These are phyloP conservation scores for Plasmodium gaboni DNA, from an alignment of 169 alveolate genomes.

Conservation along the genomic window DNA sequence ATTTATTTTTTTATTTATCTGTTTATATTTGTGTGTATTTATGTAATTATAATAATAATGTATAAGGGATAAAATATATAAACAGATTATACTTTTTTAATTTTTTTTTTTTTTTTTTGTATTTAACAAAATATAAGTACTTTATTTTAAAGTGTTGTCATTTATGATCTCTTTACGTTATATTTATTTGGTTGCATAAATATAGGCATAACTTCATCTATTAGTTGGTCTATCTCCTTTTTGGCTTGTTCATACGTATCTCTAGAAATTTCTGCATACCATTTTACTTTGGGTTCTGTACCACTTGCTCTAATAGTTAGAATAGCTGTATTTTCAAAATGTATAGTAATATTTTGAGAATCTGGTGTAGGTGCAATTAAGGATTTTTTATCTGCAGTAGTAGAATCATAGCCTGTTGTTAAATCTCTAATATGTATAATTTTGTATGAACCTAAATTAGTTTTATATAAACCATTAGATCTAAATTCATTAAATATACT, in stretches of 20 bases:
- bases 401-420: constrained; percentile 85
- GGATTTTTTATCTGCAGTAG: constrained; percentile 79
- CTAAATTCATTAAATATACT: constrained; percentile 81
- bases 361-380: constrained; percentile 80
- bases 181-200: constrained; percentile 79
- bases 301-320: constrained; percentile 86
- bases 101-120: not conserved
- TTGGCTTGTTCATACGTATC: constrained; percentile 76
- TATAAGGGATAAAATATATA: too few species aligned
- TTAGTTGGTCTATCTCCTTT: constrained; percentile 76
- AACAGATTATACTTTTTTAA: too few species aligned
- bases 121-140: not conserved
- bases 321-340: constrained; percentile 81
- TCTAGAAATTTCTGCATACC: constrained; percentile 83
- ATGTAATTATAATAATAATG: not conserved
- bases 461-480: constrained; percentile 75
- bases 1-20: not conserved
- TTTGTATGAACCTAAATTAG: constrained; percentile 77
- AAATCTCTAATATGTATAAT: constrained; percentile 80
- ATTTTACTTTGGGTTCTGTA: constrained; percentile 90
- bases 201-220: constrained; percentile 78
- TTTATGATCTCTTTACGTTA: constrained; percentile 17
- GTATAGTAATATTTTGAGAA: constrained; percentile 82
- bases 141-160: not conserved
- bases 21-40: not conserved